Evolutionary conservation across 345 rosid genomes (phyloP), one percentile per base, ranked within the genome.

Genomic region (Passiflora organensis): DNA sequence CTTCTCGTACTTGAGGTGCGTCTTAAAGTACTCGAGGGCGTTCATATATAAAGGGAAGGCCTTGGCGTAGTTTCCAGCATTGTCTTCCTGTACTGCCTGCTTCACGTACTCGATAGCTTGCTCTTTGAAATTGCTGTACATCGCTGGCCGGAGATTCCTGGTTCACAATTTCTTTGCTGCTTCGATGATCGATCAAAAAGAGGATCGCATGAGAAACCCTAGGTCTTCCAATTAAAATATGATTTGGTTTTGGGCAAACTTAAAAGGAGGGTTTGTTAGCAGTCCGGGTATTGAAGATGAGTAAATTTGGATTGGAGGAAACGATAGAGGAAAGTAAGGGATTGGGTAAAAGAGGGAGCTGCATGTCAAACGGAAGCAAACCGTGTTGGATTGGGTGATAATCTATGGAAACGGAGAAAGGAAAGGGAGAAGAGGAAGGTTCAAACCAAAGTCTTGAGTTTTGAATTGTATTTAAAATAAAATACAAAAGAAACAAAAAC

Each of bases 111-210:
- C 95, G 71, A 84, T 84, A 32, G 93, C 97, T 72, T 86, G 93
- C 63, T 89, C 97, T 74, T 86, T 89, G 73, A 89, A 89, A 81
- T 89, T 86, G 88, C 95, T 84, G 64, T 89, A 89, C 97, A 89
- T 89, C 36, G 47, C 53, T 48, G n/a, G n/a, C n/a, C n/a, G n/a
- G n/a, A n/a, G n/a, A n/a, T n/a, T n/a, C n/a, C n/a, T 10, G 6
- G 49, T 19, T 28, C 34, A 8, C 34, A 8, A 28, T 28, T 28
- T 28, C 5, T 8, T 28, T 28, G 34, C 8, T 8, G 34, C 34
- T 8, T 28, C 8, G 34, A 28, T 28, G 3, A 28, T 28, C 34
- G 8, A 28, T 28, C 8, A 28, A 28, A n/a, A 28, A 28, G 51
- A 18, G 14, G 4, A 23, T 23, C 24, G 51, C 51, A 48, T 48